Evolutionary conservation across 371 early-diverging fungal genomes (phyloP).

Genomic region (Mucor lusitanicus): DNA sequence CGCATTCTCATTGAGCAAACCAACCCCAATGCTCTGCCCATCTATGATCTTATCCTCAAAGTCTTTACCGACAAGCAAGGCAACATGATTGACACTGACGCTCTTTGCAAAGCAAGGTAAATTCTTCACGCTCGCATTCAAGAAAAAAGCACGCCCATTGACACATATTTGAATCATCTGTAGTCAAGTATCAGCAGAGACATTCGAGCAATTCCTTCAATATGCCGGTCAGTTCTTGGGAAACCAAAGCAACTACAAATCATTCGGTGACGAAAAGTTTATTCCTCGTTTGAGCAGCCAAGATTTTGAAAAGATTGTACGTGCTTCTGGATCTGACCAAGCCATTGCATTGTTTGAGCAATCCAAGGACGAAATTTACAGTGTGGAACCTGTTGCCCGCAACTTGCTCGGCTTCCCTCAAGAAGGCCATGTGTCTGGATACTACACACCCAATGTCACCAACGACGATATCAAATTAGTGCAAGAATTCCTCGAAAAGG

Average conservation of each 20-base stretch:
- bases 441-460: constrained; percentile 52
- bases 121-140: not conserved
- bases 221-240: constrained; percentile 55
- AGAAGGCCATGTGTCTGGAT: constrained; percentile 63
- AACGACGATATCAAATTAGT: constrained; percentile 57
- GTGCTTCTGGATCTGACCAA: constrained; percentile 23
- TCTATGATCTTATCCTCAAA: constrained; percentile 43
- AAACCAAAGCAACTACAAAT: constrained; percentile 62
- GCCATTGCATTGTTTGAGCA: constrained; percentile 37
- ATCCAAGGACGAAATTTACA: constrained; percentile 40
- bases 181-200: constrained; percentile 48
- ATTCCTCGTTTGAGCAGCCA: constrained; percentile 50
- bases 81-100: constrained; percentile 26
- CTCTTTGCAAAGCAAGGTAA: constrained; percentile 34
- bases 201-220: constrained; percentile 57
- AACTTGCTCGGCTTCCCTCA: constrained; percentile 61
- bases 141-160: not conserved
- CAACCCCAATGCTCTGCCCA: constrained; percentile 38
- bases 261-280: constrained; percentile 69
- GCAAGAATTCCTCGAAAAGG: constrained; percentile 47
- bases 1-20: constrained; percentile 49
- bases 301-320: constrained; percentile 44
- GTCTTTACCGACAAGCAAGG: constrained; percentile 27
- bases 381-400: constrained; percentile 35
- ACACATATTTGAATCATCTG: not conserved